Conservation (phyloP, 257 asterid genomes). For the Gentiana macrophylla region DNA sequence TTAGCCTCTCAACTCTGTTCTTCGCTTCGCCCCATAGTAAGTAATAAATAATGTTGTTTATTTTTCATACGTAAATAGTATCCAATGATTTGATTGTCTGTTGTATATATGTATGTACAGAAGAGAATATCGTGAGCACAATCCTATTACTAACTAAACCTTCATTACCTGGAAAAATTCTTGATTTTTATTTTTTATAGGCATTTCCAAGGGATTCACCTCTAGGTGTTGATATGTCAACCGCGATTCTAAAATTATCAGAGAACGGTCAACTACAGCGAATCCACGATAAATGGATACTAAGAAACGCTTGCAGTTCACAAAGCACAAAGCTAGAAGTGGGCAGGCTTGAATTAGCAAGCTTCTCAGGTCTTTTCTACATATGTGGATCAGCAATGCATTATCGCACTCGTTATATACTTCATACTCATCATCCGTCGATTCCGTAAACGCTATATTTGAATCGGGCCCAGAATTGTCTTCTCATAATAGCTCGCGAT, state of each 20-base stretch:
- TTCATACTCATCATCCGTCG: constrained; percentile 19
- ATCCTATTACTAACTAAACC: constrained; percentile 4
- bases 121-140: constrained; percentile 38
- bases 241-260: constrained; percentile 40
- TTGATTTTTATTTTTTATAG: constrained; percentile 8
- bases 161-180: too few relatives aligned
- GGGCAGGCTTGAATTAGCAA: constrained; percentile 33
- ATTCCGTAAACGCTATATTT: constrained; percentile 15
- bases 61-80: not conserved
- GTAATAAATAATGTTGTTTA: constrained; percentile 7
- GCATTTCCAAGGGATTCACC: constrained; percentile 53
- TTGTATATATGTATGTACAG: constrained; percentile 20
- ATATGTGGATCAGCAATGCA: constrained; percentile 32
- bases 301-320: constrained; percentile 40
- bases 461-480: constrained; percentile 11
- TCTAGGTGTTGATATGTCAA: constrained; percentile 44
- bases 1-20: constrained; percentile 31
- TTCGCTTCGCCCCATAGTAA: constrained; percentile 19
- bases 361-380: constrained; percentile 39
- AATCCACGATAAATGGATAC: constrained; percentile 51
- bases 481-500: constrained; percentile 19
- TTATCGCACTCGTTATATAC: constrained; percentile 33
- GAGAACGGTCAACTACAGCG: constrained; percentile 47
- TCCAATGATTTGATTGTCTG: not conserved
- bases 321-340: constrained; percentile 33